Evolutionary conservation across 805 yeast genomes (phyloP), one percentile per base, ranked within the genome.

Genomic region (Kluyveromyces starmeri): DNA sequence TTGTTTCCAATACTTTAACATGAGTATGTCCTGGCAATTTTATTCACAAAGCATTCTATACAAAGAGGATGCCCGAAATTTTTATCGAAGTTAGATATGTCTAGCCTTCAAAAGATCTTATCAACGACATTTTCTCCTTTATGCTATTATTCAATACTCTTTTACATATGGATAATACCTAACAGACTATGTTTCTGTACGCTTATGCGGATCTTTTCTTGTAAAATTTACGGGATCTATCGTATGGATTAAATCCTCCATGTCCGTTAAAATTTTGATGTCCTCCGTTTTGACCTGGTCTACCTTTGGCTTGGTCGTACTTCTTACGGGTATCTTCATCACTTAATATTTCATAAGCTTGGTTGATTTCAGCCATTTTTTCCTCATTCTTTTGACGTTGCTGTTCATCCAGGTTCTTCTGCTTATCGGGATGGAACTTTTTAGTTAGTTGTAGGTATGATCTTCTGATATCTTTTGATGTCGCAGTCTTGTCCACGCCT

Each of bases 361-460:
- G 84, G 58, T 89, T 92, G 43, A 89, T 83, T 36, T 80, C 88
- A 31, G 94, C 85, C 88, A 89, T 92, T 48, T 82, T 83, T 32
- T 65, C 65, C 57, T 85, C 95, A 23, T 81, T 79, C 39, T 80
- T 71, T 20, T 77, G 83, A 19, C 73, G 68, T 7, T 77, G 65
- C 40, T 80, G 54, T 24, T 78, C 83, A 11, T 55, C 43, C n/a
- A 50, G 35, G 22, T 75, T 78, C 48, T 75, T 76, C 52, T 83
- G 78, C 55, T 89, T 92, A 59, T 89, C 98, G 0, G 98, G 98
- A 53, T 89, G 98, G 55, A 71, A 84, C 51, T 76, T 76, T 50
- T 80, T 78, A 22, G 92, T 80, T 50, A 78, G 71, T 6, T 75
- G 67, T 39, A 96, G 67, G 59, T 86, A 81, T 0, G 94, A 94